phyloP scores from a whole-genome alignment of 2,329 filamentous ascomycete genomes.

The Celoporthe dispersa region DNA sequence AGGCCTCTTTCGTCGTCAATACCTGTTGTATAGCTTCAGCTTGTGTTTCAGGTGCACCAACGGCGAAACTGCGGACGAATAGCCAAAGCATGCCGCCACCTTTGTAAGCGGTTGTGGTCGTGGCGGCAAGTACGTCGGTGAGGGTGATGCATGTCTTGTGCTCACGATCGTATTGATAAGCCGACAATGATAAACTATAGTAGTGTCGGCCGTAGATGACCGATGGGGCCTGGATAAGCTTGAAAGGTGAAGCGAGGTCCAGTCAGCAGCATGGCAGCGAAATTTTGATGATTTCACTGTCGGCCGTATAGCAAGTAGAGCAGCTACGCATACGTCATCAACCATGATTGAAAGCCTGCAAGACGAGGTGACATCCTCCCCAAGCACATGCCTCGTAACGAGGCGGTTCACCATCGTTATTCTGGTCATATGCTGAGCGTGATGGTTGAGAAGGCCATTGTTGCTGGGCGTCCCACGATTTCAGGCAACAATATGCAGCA shows the following conservation, averaged over 20 bases:
- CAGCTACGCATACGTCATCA: slow-evolving; percentile 19
- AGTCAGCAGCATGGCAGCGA: not conserved
- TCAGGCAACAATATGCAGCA: slow-evolving; percentile 8
- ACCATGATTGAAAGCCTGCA: slow-evolving; percentile 3
- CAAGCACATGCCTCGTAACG: not conserved
- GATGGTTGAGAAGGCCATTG: not conserved
- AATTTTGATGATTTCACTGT: not conserved
- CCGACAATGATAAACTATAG: slow-evolving; percentile 12
- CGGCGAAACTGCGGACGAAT: not conserved
- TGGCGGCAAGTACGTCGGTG: not conserved
- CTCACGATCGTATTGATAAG: slow-evolving; percentile 9
- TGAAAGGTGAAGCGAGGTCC: not conserved
- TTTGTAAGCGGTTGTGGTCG: not conserved
- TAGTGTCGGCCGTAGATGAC: not conserved
- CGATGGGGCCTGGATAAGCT: not conserved
- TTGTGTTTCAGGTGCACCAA: slow-evolving; percentile 15
- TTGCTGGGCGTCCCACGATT: not conserved
- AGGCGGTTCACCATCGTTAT: not conserved
- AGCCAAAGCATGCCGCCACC: not conserved
- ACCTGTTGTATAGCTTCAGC: slow-evolving; percentile 9
- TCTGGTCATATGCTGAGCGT: not conserved
- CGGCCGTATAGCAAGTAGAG: not conserved
- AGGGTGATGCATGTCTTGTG: slow-evolving; percentile 18
- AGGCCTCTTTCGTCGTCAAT: slow-evolving; percentile 21
- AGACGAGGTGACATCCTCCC: not conserved